These are phyloP conservation scores for Rosa persica DNA, from an alignment of 306 rosid genomes.

Conservation along the genomic window DNA sequence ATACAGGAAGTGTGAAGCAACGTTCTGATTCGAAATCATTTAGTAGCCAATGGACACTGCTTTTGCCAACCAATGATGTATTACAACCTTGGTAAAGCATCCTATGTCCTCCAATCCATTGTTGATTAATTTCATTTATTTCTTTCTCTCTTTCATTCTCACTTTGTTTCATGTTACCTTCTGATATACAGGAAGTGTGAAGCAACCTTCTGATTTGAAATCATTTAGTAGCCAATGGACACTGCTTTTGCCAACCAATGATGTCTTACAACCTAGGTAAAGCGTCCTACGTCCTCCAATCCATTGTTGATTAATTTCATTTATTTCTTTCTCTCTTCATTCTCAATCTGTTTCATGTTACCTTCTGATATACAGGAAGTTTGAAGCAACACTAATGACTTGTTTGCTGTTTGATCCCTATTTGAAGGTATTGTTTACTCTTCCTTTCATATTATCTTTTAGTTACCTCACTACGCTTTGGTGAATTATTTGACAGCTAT, in stretches of 20 bases:
- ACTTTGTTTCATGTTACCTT: constrained; percentile 16
- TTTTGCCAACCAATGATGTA: constrained; percentile 82
- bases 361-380: constrained; percentile 54
- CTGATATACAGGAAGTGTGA: constrained; percentile 69
- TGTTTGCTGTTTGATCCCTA: constrained; percentile 87
- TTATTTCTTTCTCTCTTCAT: not conserved
- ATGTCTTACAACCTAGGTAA: constrained; percentile 84
- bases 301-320: not conserved
- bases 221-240: constrained; percentile 85
- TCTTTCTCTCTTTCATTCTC: not conserved
- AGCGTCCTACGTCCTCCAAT: constrained; percentile 15
- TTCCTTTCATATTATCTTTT: constrained; percentile 18
- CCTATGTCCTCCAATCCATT: not conserved
- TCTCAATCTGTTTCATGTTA: constrained; percentile 14
- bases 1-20: constrained; percentile 81
- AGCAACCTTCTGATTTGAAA: too few relatives aligned
- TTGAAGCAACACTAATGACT: constrained; percentile 83
- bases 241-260: constrained; percentile 79
- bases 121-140: not conserved
- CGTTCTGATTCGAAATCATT: constrained; percentile 81
- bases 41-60: constrained; percentile 82
- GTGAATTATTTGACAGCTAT: not conserved
- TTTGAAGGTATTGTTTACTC: constrained; percentile 58
- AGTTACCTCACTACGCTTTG: constrained; percentile 15
- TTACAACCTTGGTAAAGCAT: constrained; percentile 68